Evolutionary conservation across 495 filamentous ascomycete genomes (phyloP).

Genomic region (Baudoinia panamericana): DNA sequence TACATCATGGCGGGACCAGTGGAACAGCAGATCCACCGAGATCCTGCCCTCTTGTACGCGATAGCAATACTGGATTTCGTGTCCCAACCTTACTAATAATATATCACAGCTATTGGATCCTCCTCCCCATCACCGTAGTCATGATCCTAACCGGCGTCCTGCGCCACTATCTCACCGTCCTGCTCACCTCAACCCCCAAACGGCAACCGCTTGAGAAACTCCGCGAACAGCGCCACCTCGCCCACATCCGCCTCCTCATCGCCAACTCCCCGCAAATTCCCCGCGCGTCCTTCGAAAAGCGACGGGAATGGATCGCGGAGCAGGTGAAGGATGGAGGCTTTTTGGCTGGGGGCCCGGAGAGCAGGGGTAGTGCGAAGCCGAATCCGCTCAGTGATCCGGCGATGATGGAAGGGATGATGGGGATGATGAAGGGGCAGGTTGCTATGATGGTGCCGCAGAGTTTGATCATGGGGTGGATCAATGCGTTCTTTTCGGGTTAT

Average conservation of each 20-base stretch:
- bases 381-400: constrained; percentile 97
- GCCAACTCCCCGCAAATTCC: constrained; percentile 63
- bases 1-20: constrained; percentile 68
- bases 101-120: constrained; percentile 76
- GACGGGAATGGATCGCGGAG: constrained; percentile 65
- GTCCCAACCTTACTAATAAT: neutral
- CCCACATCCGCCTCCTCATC: constrained; percentile 76
- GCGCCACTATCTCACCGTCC: constrained; percentile 83
- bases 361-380: constrained; percentile 68
- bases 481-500: constrained; percentile 95
- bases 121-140: constrained; percentile 90
- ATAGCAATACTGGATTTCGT: no score
- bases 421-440: constrained; percentile 99
- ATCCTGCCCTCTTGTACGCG: constrained; percentile 94
- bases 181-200: constrained; percentile 80
- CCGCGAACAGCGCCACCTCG: constrained; percentile 75
- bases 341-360: constrained; percentile 68
- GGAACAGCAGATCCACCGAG: constrained; percentile 90
- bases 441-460: constrained; percentile 99
- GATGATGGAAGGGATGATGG: constrained; percentile 99
- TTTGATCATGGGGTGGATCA: constrained; percentile 99
- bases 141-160: constrained; percentile 96
- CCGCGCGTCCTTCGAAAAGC: constrained; percentile 56
- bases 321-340: constrained; percentile 75
- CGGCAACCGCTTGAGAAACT: constrained; percentile 59